Base-by-base conservation (phyloP, 2,329 filamentous ascomycete species). In the Fusarium oligoseptatum region DNA sequence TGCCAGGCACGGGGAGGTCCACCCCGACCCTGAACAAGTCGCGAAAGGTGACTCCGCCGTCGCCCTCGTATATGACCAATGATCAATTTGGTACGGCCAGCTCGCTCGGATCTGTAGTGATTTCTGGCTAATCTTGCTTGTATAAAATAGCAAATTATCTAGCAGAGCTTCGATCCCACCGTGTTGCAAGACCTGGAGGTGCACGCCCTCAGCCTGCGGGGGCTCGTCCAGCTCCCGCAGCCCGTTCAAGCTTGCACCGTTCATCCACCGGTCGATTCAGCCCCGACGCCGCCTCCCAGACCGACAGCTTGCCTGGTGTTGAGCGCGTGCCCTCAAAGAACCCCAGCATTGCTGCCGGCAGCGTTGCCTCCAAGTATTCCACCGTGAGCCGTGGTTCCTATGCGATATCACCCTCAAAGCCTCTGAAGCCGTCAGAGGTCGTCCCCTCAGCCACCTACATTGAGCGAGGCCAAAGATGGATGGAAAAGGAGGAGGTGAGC, bases 401-500 rank as follows among this genome's bases (percentile, higher is more conserved):
- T 74, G 86, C 87, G 6, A 81, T 84, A 39, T 82, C 81, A 22
- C 76, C 80, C 10, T 77, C 85, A 5, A 78, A 79, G 34, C 87
- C 88, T 15, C 78, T 91, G 66, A 91, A 86, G 72, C 88, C 90
- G 2, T 89, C 88, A 3, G 87, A 91, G 60, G 87, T 92, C 58
- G 90, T 92, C 17, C 89, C 91, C 8, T 93, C 88, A 69, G 86
- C 90, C 50, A 90, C 89, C 9, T 95, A 95, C 81, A 92, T 94
- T 66, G 93, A 95, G 81, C 89, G 91, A 66, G 92, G 92, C 20
- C 90, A 91, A 79, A 86, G 93, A 76, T 94, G 93, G 92, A 93
- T 94, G 89, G 93, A 95, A 81, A 94, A 93, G 81, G 92, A 95
- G 79, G 93, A 95, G 82, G 92, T 90, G 5, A 88, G 88, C 39